These are phyloP conservation scores for Hygrophorus russula DNA, from an alignment of 768 basidiomycete species.

Conservation along the genomic window DNA sequence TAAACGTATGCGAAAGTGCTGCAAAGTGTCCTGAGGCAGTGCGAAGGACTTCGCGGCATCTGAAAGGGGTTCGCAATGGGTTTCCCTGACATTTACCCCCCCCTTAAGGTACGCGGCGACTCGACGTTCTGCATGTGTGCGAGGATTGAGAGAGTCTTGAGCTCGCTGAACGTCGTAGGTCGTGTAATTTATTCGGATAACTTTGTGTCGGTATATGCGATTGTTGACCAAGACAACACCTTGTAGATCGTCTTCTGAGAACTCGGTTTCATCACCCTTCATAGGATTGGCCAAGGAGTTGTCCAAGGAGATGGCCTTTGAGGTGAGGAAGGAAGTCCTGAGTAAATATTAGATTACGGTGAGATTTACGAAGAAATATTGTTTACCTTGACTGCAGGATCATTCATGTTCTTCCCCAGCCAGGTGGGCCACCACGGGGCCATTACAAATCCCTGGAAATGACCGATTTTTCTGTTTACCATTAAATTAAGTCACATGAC, in stretches of 20 bases:
- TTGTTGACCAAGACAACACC: slow-evolving; percentile 11
- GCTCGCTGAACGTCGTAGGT: slow-evolving; percentile 19
- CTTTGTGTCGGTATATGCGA: slow-evolving; percentile 16
- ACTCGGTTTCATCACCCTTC: slow-evolving; percentile 7
- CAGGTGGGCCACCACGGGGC: no score
- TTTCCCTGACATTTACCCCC: no score
- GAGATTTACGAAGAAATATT: not conserved
- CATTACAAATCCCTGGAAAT: no score
- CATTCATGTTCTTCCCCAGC: slow-evolving; percentile 1
- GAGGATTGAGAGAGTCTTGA: slow-evolving; percentile 27
- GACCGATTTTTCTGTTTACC: no score
- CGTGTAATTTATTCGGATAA: slow-evolving; percentile 17
- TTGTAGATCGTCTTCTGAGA: slow-evolving; percentile 3
- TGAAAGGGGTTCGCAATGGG: no score
- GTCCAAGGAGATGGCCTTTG: slow-evolving; percentile 12
- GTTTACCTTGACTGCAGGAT: slow-evolving; percentile 4
- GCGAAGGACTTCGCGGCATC: no score
- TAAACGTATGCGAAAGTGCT: no score
- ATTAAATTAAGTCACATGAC: no score
- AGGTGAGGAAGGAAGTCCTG: slow-evolving; percentile 14
- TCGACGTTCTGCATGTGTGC: slow-evolving; percentile 20
- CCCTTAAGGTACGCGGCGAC: no score
- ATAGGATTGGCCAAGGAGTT: slow-evolving; percentile 2
- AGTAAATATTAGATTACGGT: not conserved
- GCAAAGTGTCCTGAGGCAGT: no score